phyloP scores from a whole-genome alignment of 306 rosid species.

The Prunus mume region DNA sequence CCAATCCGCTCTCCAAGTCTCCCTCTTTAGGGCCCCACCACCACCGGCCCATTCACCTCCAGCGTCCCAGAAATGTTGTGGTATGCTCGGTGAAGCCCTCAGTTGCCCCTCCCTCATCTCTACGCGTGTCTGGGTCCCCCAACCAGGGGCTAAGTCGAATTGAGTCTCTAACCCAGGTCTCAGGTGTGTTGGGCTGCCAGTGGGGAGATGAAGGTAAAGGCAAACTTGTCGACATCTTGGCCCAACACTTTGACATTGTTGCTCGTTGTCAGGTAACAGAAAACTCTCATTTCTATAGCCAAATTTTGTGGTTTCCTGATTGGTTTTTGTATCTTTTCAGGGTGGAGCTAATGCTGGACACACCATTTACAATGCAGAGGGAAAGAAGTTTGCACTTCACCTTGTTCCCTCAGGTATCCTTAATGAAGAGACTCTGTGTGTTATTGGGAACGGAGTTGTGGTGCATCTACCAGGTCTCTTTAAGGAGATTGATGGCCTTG shows the following conservation, averaged over 20 bases:
- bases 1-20: constrained; percentile 42
- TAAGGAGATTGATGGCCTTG: constrained; percentile 78
- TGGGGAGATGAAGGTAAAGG: constrained; percentile 99
- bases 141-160: constrained; percentile 37
- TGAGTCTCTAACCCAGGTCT: constrained; percentile 72
- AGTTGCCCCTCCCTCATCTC: constrained; percentile 43
- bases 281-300: background rate
- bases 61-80: constrained; percentile 22
- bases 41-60: background rate
- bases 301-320: constrained; percentile 1
- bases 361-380: constrained; percentile 91
- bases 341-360: constrained; percentile 99
- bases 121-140: constrained; percentile 46
- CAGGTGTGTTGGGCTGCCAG: constrained; percentile 88
- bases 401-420: constrained; percentile 95
- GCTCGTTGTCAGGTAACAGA: constrained; percentile 90
- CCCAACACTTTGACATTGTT: constrained; percentile 81
- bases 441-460: constrained; percentile 94
- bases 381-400: constrained; percentile 95
- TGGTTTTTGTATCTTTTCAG: constrained; percentile 26
- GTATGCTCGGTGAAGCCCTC: constrained; percentile 49
- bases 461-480: constrained; percentile 87
- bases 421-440: constrained; percentile 83
- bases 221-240: constrained; percentile 86
- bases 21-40: constrained; percentile 21